These are phyloP conservation scores for Anacardium occidentale DNA, from an alignment of 345 rosid species.

Conservation along the genomic window DNA sequence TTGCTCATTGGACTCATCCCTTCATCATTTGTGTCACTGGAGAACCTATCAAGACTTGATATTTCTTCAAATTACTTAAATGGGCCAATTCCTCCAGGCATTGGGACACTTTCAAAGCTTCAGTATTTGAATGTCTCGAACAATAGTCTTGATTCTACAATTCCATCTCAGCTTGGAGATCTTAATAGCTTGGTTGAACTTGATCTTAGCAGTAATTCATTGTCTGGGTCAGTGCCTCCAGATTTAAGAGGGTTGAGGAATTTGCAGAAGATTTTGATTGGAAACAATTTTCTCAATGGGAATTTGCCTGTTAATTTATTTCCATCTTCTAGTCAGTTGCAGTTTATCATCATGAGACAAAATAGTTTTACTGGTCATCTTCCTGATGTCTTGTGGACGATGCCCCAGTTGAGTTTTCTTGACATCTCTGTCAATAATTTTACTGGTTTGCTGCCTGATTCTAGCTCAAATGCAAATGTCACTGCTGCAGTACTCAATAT, in stretches of 20 bases:
- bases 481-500: constrained; percentile 47
- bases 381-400: constrained; percentile 56
- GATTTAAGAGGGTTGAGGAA: constrained; percentile 60
- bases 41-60: constrained; percentile 60
- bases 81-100: constrained; percentile 59
- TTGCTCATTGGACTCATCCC: constrained; percentile 67
- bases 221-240: constrained; percentile 63
- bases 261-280: constrained; percentile 56
- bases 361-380: constrained; percentile 55
- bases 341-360: constrained; percentile 49
- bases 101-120: constrained; percentile 61
- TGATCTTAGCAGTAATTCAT: constrained; percentile 74
- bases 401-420: constrained; percentile 54
- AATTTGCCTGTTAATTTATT: constrained; percentile 56
- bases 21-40: constrained; percentile 51
- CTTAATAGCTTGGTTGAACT: constrained; percentile 63
- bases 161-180: constrained; percentile 73
- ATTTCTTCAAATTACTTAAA: constrained; percentile 67
- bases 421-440: constrained; percentile 81
- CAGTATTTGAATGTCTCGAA: constrained; percentile 62
- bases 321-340: constrained; percentile 52
- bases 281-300: constrained; percentile 57
- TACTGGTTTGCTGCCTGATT: constrained; percentile 58
- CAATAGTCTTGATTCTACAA: constrained; percentile 60
- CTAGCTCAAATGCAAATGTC: constrained; percentile 33